Evolutionary conservation across 176 grass and related monocot genomes (phyloP), one percentile per base, ranked within the genome.

Genomic region (Microstegium vimineum): DNA sequence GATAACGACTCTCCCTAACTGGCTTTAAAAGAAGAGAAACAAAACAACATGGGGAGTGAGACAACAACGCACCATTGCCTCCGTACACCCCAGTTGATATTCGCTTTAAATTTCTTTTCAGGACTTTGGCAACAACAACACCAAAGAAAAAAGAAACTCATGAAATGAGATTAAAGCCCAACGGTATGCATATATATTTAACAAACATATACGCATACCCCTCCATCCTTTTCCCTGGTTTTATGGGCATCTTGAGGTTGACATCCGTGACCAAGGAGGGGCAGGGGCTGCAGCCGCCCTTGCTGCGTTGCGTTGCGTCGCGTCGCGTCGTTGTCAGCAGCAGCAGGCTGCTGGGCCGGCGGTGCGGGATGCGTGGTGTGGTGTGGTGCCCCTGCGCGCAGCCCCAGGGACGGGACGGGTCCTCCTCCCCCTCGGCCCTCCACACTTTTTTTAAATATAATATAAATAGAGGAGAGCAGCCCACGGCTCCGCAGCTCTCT

Each of bases 361-460:
- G n/a, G n/a, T n/a, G n/a, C n/a, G n/a, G n/a, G n/a, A n/a, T n/a
- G n/a, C n/a, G n/a, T n/a, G 42, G 4, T 9, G 37, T 38, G 37
- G 42, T 43, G 42, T 10, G 41, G 10, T 4, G 41, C 41, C 13
- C 43, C 43, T 45, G 12, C 4, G 43, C 43, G 13, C 43, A 45
- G 16, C 42, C 32, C 18, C 15, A 2, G 26, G 1, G 38, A 3
- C 13, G 31, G 47, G 5, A 35, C 62, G 62, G 31, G 17, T n/a
- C n/a, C n/a, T n/a, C 7, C 63, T 32, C 15, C 2, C 42, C 5
- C 0, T 30, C 26, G 1, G 14, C 14, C 37, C 27, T 76, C 32
- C 82, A 62, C 87, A 4, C 78, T 86, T 77, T n/a, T n/a, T 86
- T 86, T 83, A 90, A 90, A 83, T 86, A 83, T n/a, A n/a, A n/a